Evolutionary conservation across 805 yeast genomes (phyloP).

Genomic region (Yarrowia sp.): DNA sequence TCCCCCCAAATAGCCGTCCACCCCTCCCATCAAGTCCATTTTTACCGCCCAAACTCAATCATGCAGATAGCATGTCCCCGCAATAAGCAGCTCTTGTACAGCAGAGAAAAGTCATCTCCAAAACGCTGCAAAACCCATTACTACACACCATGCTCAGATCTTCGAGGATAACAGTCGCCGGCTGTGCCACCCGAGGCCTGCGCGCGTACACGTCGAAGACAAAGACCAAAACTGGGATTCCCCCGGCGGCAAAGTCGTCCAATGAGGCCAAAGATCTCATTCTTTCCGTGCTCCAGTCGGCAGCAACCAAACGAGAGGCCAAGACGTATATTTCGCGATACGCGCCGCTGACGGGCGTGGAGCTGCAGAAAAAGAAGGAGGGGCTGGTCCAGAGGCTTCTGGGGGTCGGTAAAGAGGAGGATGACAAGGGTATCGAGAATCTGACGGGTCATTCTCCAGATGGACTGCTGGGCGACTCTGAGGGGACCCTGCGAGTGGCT

Average conservation of each 20-base stretch:
- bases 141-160: conserved; percentile 28
- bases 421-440: not conserved
- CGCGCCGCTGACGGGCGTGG: conserved; percentile 43
- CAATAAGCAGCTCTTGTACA: conserved; percentile 17
- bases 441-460: not conserved
- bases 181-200: not conserved
- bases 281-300: conserved; percentile 82
- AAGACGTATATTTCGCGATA: conserved; percentile 78
- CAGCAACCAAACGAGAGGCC: conserved; percentile 95
- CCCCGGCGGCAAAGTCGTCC: conserved; percentile 35
- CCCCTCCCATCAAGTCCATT: not conserved
- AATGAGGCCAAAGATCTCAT: conserved; percentile 60
- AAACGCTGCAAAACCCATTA: conserved; percentile 3
- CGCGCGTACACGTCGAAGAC: conserved; percentile 8
- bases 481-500: conserved; percentile 56
- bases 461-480: conserved; percentile 24
- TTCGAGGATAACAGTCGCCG: not conserved
- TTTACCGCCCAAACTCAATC: conserved; percentile 36
- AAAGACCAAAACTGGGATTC: conserved; percentile 13
- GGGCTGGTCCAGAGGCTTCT: conserved; percentile 49
- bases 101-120: conserved; percentile 8
- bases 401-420: conserved; percentile 43
- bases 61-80: conserved; percentile 37
- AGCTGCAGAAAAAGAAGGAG: conserved; percentile 49
- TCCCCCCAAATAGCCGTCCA: too few species aligned